Evolutionary conservation across 352 stramenopile species (phyloP), one percentile per base, ranked within the genome.

Genomic region (Pythium aristosporum): DNA sequence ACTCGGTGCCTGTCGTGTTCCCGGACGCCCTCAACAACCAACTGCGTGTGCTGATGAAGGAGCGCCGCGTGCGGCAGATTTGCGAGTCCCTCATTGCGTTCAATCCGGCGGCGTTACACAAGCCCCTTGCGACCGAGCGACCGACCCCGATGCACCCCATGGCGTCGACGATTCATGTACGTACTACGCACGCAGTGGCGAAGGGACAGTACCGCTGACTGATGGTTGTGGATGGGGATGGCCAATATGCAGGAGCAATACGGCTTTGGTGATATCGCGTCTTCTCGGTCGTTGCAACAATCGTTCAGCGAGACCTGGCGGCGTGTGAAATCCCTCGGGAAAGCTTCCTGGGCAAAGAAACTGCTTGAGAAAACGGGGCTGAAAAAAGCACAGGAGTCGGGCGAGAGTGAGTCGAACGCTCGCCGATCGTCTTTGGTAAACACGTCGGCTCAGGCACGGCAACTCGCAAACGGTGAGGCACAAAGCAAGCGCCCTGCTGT

Each of bases 261-360:
- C 60, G 82, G 82, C 2, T 91, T 91, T 69, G 82, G 79, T 8
- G 78, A 89, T 42, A 91, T 91, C 25, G 79, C 80, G 36, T 86
- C 81, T 10, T 59, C 76, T 30, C 74, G 69, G 5, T 73, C 71
- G 4, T 42, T 87, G 10, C 75, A 74, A 59, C 69, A 69, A 7
- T 87, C 80, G 8, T 57, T 89, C 46, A 83, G 69, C 12, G 67
- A 79, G 20, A 88, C 77, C 3, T 88, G 79, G 79, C 69, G 77
- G n/a, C 80, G 78, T 21, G 69, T 88, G 50, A 85, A 84, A 44
- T 76, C 75, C 0, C 69, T 88, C 23, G 77, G 79, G 13, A 87
- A 72, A 46, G 58, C 76, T 1, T 75, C 71, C 8, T 91, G 82
- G 82, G 78, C 82, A 15, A 73, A 69, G 25, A 80, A 63, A 34